phyloP scores from a whole-genome alignment of 2,329 filamentous ascomycete genomes.

The Fusarium temperatum region DNA sequence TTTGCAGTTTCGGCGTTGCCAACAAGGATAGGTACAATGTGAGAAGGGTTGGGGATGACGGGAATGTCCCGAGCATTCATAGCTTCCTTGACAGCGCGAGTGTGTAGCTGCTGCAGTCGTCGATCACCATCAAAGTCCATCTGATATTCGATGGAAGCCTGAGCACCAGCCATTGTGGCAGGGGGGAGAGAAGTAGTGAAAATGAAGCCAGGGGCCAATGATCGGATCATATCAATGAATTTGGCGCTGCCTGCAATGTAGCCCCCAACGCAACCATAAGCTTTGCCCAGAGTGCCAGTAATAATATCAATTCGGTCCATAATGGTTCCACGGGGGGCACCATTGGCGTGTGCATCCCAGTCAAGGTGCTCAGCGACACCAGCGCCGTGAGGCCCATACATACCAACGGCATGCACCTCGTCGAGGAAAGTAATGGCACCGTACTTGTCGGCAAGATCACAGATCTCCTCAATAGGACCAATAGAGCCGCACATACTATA shows the following conservation, averaged over 20 bases:
- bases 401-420: constrained; percentile 98
- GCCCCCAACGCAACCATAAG: constrained; percentile 95
- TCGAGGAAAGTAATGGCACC: constrained; percentile 97
- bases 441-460: constrained; percentile 96
- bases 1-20: constrained; percentile 94
- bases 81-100: constrained; percentile 89
- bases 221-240: constrained; percentile 92
- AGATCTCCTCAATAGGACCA: constrained; percentile 94
- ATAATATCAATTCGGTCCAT: constrained; percentile 99
- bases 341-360: constrained; percentile 83
- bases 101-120: constrained; percentile 93
- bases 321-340: constrained; percentile 80
- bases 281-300: constrained; percentile 95
- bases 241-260: constrained; percentile 93
- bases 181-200: constrained; percentile 98
- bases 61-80: constrained; percentile 84
- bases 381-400: constrained; percentile 96
- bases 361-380: constrained; percentile 98
- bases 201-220: constrained; percentile 95
- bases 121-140: constrained; percentile 86
- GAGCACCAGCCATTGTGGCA: constrained; percentile 94
- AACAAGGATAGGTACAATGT: constrained; percentile 94
- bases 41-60: constrained; percentile 96
- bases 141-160: constrained; percentile 93
- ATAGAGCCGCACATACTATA: constrained; percentile 99